Conservation (phyloP, 768 basidiomycete genomes). For the Chalciporus piperatus region DNA sequence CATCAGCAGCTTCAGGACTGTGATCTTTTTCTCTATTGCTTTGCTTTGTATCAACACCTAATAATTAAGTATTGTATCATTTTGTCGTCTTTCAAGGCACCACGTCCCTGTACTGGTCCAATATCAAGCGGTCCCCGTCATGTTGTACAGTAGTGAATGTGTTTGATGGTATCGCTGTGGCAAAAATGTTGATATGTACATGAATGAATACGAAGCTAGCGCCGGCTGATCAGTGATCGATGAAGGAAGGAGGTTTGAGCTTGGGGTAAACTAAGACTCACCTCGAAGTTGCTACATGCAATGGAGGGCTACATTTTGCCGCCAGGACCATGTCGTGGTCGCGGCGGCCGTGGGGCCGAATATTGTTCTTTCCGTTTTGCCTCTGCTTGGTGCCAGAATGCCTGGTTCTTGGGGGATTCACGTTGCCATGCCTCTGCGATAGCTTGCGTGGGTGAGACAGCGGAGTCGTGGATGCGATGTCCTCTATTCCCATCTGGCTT, state of each 20-base stretch:
- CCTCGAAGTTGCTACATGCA: conserved; percentile 15
- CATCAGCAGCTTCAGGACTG: conserved; percentile 5
- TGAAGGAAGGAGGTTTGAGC: background rate
- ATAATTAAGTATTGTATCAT: conserved; percentile 25
- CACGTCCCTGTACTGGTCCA: conserved; percentile 13
- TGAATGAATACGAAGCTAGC: conserved; percentile 30
- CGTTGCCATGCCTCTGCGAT: conserved; percentile 70
- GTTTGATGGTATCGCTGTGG: conserved; percentile 19
- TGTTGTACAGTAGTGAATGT: conserved; percentile 25
- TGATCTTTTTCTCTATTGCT: conserved; percentile 25
- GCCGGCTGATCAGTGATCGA: conserved; percentile 4
- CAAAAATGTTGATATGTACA: conserved; percentile 28
- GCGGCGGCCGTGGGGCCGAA: conserved; percentile 34
- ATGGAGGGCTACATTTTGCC: conserved; percentile 50
- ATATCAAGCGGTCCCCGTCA: conserved; percentile 6
- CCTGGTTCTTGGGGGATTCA: conserved; percentile 58
- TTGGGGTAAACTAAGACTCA: conserved; percentile 6
- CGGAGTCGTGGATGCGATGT: conserved; percentile 26
- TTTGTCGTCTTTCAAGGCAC: conserved; percentile 10
- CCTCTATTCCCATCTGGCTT: conserved; percentile 35
- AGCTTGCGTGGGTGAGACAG: conserved; percentile 52
- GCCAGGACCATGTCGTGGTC: conserved; percentile 35
- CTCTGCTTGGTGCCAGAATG: conserved; percentile 57
- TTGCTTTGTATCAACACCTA: conserved; percentile 20
- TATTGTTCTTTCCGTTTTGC: conserved; percentile 48